phyloP scores from a whole-genome alignment of 2,329 filamentous ascomycete genomes.

The Xylogone sp. region DNA sequence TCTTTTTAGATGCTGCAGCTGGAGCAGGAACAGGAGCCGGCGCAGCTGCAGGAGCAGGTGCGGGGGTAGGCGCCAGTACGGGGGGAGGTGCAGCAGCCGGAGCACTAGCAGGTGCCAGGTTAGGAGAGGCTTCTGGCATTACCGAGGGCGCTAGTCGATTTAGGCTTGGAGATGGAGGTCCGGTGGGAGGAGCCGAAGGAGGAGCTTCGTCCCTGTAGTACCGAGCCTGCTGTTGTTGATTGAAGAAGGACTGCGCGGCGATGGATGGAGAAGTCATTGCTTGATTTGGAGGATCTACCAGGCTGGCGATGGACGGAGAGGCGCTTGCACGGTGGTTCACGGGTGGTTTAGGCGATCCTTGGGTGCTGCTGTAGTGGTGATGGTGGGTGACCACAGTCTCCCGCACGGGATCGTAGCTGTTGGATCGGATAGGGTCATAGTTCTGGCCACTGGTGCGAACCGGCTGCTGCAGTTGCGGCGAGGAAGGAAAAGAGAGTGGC shows the following conservation, averaged over 20 bases:
- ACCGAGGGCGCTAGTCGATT: constrained; percentile 16
- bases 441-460: constrained; percentile 71
- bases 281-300: constrained; percentile 67
- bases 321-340: constrained; percentile 73
- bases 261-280: constrained; percentile 25
- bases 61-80: constrained; percentile 13
- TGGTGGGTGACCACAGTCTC: constrained; percentile 50
- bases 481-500: constrained; percentile 36
- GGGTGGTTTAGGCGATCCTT: constrained; percentile 41
- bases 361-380: constrained; percentile 39
- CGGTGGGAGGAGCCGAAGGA: constrained; percentile 9
- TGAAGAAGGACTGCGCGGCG: constrained; percentile 29
- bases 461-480: constrained; percentile 42
- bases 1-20: constrained; percentile 12
- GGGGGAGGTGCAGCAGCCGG: not conserved
- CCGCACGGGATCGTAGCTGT: constrained; percentile 60
- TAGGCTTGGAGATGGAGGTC: constrained; percentile 25
- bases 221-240: constrained; percentile 26
- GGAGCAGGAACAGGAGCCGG: constrained; percentile 12
- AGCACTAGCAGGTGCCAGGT: constrained; percentile 18
- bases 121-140: not conserved
- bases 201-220: constrained; percentile 17
- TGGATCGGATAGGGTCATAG: constrained; percentile 85
- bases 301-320: constrained; percentile 86
- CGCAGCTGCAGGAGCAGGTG: constrained; percentile 6